A percentile compares a stretch with the other conserved stretches of the same genome.
phyloP scores from a whole-genome alignment of 441 rosid genomes.

The Metrosideros polymorpha region DNA sequence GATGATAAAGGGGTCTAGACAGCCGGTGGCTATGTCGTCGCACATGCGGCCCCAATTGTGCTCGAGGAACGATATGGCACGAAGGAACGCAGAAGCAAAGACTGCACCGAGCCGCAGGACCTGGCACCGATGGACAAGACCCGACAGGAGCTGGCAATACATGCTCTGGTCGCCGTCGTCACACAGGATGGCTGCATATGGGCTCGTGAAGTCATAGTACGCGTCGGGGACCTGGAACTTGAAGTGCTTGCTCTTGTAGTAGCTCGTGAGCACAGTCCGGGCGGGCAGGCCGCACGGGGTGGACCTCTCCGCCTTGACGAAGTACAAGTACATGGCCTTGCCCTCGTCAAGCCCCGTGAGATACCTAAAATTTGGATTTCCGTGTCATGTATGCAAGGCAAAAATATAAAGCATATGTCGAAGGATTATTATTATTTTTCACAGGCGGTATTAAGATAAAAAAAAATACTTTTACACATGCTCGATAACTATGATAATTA shows the following conservation, averaged over 20 bases:
- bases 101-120: constrained; percentile 80
- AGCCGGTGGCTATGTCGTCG: constrained; percentile 52
- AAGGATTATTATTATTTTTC: not conserved
- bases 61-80: constrained; percentile 72
- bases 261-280: constrained; percentile 85
- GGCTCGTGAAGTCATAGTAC: constrained; percentile 68
- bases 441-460: too few relatives aligned
- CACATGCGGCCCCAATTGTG: constrained; percentile 61
- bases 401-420: not conserved
- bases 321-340: constrained; percentile 76
- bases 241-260: constrained; percentile 88
- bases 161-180: constrained; percentile 79
- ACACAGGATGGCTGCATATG: constrained; percentile 66
- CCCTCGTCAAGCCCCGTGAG: constrained; percentile 72
- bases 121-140: constrained; percentile 61
- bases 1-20: constrained; percentile 39
- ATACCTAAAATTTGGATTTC: constrained; percentile 35
- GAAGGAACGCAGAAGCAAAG: constrained; percentile 79
- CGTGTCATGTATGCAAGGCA: not conserved
- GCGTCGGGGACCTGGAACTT: constrained; percentile 54
- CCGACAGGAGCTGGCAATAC: constrained; percentile 85
- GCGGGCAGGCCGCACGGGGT: constrained; percentile 76
- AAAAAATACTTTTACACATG: not conserved
- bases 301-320: constrained; percentile 68
- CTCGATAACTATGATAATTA: not conserved